Evolutionary conservation across 202 grass and related monocot species (phyloP), one percentile per base, ranked within the genome.

Genomic region (Bolboschoenoplectus hybrid): DNA sequence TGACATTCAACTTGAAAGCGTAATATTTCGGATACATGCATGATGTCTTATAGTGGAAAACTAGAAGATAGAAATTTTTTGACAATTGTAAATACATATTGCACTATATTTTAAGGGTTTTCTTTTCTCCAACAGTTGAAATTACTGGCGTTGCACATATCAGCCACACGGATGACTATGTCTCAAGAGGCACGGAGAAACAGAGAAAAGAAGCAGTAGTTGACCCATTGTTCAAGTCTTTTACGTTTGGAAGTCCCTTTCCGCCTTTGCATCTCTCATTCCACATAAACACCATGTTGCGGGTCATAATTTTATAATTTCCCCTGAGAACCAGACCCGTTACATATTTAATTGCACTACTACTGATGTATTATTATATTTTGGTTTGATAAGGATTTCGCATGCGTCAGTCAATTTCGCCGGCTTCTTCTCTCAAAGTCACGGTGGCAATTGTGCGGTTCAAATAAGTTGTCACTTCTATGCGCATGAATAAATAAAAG

Each of bases 351-450:
- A 1, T 9, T 17, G 0, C n/a, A 83, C 26, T 8, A 70, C 0
- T 8, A 2, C 10, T 7, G 14, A 1, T n/a, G 14, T 17, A 43
- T 26, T 26, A 26, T 26, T 26, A 26, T 26, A 36, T 39, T 39
- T 74, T 12, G 11, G 0, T 39, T 84, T 17, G 45, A 41, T 39
- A 2, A 70, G 11, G 81, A 52, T 56, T 6, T 66, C 71, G 32
- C 63, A 67, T 55, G 20, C 7, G 82, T 41, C 47, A 69, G 82
- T 84, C 82, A 84, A 84, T 68, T 84, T 84, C 47, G 85, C 85
- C 74, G 74, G 55, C 58, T 79, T 86, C 57, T 86, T 78, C 57
- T 86, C 74, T 50, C 68, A 51, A 80, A 53, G 16, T 61, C 51
- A 40, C 2, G 8, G 16, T 16, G 85, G 13, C 46, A 66, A 58